Evolutionary conservation across 108 stramenopile genomes (phyloP).

Genomic region (Chaetoceros tenuissimus): DNA sequence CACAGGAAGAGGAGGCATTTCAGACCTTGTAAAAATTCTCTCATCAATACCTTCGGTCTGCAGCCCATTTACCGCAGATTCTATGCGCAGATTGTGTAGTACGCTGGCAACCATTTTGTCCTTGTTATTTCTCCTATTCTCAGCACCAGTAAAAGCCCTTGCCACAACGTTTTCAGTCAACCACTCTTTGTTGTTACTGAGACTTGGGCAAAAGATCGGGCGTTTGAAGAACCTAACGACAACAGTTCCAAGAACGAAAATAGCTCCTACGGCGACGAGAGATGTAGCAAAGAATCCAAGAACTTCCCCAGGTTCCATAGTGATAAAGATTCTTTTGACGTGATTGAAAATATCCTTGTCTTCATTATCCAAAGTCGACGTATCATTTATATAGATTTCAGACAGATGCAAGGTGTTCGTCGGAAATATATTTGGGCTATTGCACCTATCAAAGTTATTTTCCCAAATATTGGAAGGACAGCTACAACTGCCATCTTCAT

Average conservation of each 20-base stretch:
- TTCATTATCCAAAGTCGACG: constrained; percentile 24
- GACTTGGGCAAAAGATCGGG: not conserved
- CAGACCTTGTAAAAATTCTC: not conserved
- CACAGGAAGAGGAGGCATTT: not conserved
- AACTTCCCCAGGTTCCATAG: constrained; percentile 30
- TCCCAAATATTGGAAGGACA: constrained; percentile 22
- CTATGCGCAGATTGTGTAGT: constrained; percentile 56
- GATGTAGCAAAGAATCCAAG: constrained; percentile 33
- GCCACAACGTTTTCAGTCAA: not conserved
- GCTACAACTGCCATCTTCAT: constrained; percentile 51
- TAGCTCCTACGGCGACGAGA: constrained; percentile 20
- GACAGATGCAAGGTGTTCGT: constrained; percentile 1
- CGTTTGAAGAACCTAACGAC: not conserved
- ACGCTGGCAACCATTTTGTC: constrained; percentile 79
- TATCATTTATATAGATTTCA: constrained; percentile 12
- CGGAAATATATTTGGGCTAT: constrained; percentile 2
- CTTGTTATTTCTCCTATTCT: constrained; percentile 36
- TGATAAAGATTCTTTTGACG: constrained; percentile 30
- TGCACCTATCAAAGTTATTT: not conserved
- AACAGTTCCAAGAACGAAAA: constrained; percentile 12
- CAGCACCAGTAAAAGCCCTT: constrained; percentile 2
- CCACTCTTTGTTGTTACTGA: not conserved
- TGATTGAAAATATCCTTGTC: constrained; percentile 29
- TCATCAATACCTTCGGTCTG: not conserved
- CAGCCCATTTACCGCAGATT: not conserved